phyloP scores from a whole-genome alignment of 306 rosid species.

The Arachis hypogaea region DNA sequence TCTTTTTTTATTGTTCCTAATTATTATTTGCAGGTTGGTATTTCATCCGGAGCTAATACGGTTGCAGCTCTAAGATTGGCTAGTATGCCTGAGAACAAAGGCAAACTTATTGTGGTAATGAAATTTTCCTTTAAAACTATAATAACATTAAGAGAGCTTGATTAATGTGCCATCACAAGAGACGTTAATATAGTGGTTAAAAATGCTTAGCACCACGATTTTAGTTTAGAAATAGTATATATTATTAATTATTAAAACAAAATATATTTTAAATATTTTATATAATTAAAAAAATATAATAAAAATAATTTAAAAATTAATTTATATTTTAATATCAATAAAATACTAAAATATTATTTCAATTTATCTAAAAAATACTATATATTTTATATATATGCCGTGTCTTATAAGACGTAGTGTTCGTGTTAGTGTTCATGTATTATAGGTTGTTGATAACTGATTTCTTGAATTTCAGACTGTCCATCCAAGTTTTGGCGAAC shows the following conservation, averaged over 20 bases:
- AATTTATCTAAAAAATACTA: too few species aligned
- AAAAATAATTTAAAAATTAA: too few species aligned
- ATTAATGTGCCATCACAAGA: too few species aligned
- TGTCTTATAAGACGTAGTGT: too few species aligned
- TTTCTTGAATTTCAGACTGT: constrained; percentile 66
- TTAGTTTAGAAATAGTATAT: not conserved
- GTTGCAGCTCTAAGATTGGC: constrained; percentile 89
- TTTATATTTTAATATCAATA: too few species aligned
- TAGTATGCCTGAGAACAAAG: constrained; percentile 83
- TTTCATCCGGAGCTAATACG: constrained; percentile 95
- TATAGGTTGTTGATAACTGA: not conserved
- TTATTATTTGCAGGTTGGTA: constrained; percentile 73
- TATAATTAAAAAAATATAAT: too few species aligned
- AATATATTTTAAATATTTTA: too few species aligned
- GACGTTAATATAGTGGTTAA: not conserved
- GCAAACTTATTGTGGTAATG: constrained; percentile 95
- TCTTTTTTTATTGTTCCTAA: not conserved
- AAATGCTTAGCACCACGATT: constrained; percentile 5
- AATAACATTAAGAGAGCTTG: not conserved
- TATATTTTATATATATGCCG: too few species aligned
- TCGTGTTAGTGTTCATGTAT: too few species aligned
- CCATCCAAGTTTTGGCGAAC: constrained; percentile 95
- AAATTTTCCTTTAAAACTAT: constrained; percentile 10
- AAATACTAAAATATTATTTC: too few species aligned
- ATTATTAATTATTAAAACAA: too few species aligned